Base-by-base conservation (phyloP, 1,139 yeast species). In the Zygoascus hellenicus region DNA sequence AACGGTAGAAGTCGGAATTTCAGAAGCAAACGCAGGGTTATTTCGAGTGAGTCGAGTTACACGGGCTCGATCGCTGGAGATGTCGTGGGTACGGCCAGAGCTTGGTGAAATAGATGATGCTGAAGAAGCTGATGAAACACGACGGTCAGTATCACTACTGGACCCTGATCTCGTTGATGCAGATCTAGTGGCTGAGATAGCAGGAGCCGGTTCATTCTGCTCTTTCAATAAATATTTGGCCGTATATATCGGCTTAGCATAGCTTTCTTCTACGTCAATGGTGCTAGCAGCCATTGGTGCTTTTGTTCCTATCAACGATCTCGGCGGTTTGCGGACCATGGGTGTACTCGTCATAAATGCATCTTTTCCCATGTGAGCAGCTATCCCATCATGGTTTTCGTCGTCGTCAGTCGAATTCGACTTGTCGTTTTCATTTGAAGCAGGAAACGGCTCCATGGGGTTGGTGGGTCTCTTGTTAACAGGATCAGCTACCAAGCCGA, bases 311-410 rank as follows among this genome's bases (percentile, higher is more conserved):
- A 11, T 26, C 39, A 19, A 36, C n/a, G 16, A 36, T 19, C 39
- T 36, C 7, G 26, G 30, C 3, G 39, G 39, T 19, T 19, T 36
- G 13, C 39, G 39, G 16, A 36, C 22, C 39, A 36, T 36, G 5
- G 39, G 39, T 5, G 39, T 36, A 19, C 39, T 36, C 7, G 39
- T 36, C n/a, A 36, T 26, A n/a, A 36, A n/a, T 9, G 29, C 39
- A 3, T 36, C 30, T 14, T 16, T 9, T 22, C 13, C 39, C 15
- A 36, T 7, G 9, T 19, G 29, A 6, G 39, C 39, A 22, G 17
- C n/a, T 3, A 36, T 29, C 3, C 14, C 39, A n/a, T 36, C 39
- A 26, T 36, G 39, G 30, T 36, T 13, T 9, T 36, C 39, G 29
- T 36, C 39, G 2, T 36, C 39, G 30, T 36, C 39, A 2, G 13